Evolutionary conservation across 192 early-diverging fungal genomes (phyloP).

Genomic region (Chytriomyces hyalinus): DNA sequence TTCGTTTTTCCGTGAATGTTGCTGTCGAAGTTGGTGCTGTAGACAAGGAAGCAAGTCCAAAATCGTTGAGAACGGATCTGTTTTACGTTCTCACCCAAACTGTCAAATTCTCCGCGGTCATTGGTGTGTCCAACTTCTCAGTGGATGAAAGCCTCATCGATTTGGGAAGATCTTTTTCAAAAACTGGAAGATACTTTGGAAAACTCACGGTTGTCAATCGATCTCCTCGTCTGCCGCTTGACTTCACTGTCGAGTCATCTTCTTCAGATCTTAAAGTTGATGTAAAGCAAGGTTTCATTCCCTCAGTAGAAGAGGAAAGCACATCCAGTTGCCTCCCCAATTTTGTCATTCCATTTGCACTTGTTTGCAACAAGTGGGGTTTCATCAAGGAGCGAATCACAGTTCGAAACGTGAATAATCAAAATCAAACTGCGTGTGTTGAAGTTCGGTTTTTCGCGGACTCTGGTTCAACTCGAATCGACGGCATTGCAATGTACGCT

Average conservation of each 20-base stretch:
- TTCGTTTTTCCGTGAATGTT: conserved; percentile 61
- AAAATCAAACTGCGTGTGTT: conserved; percentile 63
- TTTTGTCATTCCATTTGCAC: conserved; percentile 60
- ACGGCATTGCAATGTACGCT: conserved; percentile 2
- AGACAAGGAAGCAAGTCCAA: too few species aligned
- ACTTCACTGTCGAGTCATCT: conserved; percentile 43
- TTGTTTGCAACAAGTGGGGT: conserved; percentile 63
- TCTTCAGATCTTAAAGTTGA: conserved; percentile 6
- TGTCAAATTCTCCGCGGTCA: conserved; percentile 78
- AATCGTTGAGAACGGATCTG: conserved; percentile 8
- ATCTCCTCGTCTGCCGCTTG: conserved; percentile 71
- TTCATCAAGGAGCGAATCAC: conserved; percentile 64
- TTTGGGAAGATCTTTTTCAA: conserved; percentile 61
- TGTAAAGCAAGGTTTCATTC: conserved; percentile 13
- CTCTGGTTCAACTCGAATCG: conserved; percentile 42
- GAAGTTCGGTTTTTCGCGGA: conserved; percentile 77
- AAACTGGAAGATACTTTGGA: conserved; percentile 59
- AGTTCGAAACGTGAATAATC: conserved; percentile 76
- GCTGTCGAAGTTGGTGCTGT: neutral
- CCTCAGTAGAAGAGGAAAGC: conserved; percentile 17
- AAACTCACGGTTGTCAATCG: conserved; percentile 74
- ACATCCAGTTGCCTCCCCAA: neutral
- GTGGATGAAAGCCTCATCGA: conserved; percentile 71
- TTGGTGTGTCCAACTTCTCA: conserved; percentile 78
- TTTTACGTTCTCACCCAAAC: conserved; percentile 71